These are phyloP conservation scores for Fusarium virguliforme DNA, from an alignment of 2,329 filamentous ascomycete species.

Conservation along the genomic window DNA sequence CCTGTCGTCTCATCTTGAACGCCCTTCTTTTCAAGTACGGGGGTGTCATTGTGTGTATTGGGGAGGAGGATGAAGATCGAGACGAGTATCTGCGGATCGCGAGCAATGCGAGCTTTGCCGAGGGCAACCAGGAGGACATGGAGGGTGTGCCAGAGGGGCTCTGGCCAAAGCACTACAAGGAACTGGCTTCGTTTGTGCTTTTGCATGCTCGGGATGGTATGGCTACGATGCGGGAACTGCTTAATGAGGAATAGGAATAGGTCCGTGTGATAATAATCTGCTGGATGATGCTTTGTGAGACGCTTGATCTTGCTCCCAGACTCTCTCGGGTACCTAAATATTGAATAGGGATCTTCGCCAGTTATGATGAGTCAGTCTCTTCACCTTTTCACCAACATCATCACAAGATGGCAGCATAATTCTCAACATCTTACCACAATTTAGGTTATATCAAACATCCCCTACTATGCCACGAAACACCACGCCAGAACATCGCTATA, in stretches of 20 bases:
- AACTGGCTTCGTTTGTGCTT: slow-evolving; percentile 16
- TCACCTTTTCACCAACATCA: too few species aligned
- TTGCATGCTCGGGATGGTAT: background rate
- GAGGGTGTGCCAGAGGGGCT: background rate
- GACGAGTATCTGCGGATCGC: background rate
- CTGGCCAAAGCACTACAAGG: slow-evolving; percentile 5
- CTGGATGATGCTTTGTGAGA: too few species aligned
- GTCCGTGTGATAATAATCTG: background rate
- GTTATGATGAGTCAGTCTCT: too few species aligned
- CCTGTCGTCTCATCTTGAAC: slow-evolving; percentile 56
- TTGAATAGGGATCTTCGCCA: too few species aligned
- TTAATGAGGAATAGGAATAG: background rate
- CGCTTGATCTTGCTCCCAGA: too few species aligned
- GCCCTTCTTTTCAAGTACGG: slow-evolving; percentile 52
- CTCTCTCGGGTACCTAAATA: too few species aligned
- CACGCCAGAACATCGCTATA: too few species aligned
- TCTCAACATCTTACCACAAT: too few species aligned
- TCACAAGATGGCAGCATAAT: too few species aligned
- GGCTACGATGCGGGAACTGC: background rate
- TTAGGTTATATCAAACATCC: too few species aligned
- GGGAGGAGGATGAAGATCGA: background rate
- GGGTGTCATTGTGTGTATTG: background rate
- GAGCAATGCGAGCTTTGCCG: background rate
- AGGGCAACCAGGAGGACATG: background rate
- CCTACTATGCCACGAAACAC: too few species aligned